Conservation (phyloP, 2,329 filamentous ascomycete genomes). For the Penicillium sp. region DNA sequence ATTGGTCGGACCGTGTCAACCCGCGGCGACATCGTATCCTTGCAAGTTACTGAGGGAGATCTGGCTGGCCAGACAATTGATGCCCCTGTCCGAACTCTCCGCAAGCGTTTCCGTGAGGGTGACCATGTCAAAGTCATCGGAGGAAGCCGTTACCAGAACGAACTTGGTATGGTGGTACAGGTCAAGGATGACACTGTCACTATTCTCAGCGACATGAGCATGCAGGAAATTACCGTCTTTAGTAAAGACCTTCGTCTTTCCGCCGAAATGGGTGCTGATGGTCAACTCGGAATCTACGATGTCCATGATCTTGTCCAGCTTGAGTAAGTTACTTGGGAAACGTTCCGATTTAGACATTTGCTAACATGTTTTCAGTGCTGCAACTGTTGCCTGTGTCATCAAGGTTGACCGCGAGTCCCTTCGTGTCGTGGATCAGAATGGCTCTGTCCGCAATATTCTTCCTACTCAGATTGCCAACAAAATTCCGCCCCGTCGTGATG, state of each 20-base stretch:
- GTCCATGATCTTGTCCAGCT: constrained; percentile 93
- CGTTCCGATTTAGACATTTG: not conserved
- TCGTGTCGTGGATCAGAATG: constrained; percentile 85
- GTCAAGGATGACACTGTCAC: constrained; percentile 92
- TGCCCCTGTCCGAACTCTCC: constrained; percentile 84
- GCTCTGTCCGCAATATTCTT: constrained; percentile 75
- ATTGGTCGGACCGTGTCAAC: constrained; percentile 82
- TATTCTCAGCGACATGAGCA: constrained; percentile 85
- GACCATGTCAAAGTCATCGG: constrained; percentile 99
- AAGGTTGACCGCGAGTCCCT: constrained; percentile 94
- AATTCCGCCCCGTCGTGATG: constrained; percentile 74
- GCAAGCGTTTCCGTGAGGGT: constrained; percentile 88
- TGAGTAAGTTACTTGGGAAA: constrained; percentile 55
- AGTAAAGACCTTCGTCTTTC: constrained; percentile 95
- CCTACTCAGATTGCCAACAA: constrained; percentile 91
- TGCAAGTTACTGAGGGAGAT: constrained; percentile 79
- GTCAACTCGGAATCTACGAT: constrained; percentile 79
- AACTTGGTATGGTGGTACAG: constrained; percentile 95
- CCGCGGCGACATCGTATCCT: constrained; percentile 85
- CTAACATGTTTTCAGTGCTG: constrained; percentile 53
- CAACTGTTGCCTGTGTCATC: constrained; percentile 88
- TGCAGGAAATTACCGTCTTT: constrained; percentile 93
- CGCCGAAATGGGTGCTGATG: constrained; percentile 83
- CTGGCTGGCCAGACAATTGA: constrained; percentile 82
- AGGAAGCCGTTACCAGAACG: constrained; percentile 88